Base-by-base conservation (phyloP, 345 rosid genomes). In the Trapa bicornis region DNA sequence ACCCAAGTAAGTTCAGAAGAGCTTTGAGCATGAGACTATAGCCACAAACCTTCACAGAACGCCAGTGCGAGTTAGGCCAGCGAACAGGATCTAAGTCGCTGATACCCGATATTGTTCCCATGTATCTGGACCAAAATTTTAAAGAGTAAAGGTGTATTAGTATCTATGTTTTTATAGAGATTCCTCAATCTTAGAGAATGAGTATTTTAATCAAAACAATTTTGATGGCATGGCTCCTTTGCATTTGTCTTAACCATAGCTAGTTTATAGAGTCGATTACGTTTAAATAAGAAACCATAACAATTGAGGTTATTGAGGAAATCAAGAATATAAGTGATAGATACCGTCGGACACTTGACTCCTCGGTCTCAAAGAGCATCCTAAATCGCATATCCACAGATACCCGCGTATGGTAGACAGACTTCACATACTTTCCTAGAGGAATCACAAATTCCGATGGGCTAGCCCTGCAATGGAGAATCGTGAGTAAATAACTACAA, bases 31-130 rank as follows among this genome's bases (percentile, higher is more conserved):
- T 5, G 3, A 35, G 66, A 15, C 8, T 16, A 38, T 2, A 38
- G 52, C 36, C 68, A 36, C 72, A 53, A 57, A 84, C 88, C 88
- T 84, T 82, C 36, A 84, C 81, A 37, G 86, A 85, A 64, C 93
- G 88, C 93, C 93, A 87, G 75, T 85, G 80, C 2, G 93, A 87
- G 75, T 87, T 83, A 61, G 86, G 83, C 92, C 92, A 87, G 67
- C 92, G 86, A 72, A 71, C 85, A 72, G 84, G 75, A 73, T 85
- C 92, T 37, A 85, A 71, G 71, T 87, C 93, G 69, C 86, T 71
- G 43, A 85, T 85, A 70, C 89, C 89, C 33, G 88, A 85, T 71
- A 87, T 85, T n/a, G 88, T 87, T 35, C 89, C 93, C 93, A 85
- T 84, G 78, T 84, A 80, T 60, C 88, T 84, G 70, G 61, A 71